Evolutionary conservation across 495 filamentous ascomycete species (phyloP), one percentile per base, ranked within the genome.

Genomic region (Penicillium manginii): DNA sequence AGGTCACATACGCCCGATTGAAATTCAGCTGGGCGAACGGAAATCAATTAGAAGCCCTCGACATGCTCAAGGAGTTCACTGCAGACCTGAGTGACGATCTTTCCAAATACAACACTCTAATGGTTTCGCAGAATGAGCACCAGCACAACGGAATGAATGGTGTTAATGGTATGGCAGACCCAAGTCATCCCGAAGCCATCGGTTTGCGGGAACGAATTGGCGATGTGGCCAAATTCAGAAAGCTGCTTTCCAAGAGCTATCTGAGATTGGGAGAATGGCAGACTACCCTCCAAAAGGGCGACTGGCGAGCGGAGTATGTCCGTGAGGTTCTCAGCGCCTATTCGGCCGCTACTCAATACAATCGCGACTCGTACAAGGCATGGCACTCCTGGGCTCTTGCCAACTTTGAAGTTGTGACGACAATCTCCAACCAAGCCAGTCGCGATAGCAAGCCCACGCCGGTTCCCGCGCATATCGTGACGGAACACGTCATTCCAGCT

Each of bases 301-400:
- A 96, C 65, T 96, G 92, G 93, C 82, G 87, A 42, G 81, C 90
- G 47, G 86, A 89, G 14, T 86, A 91, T 66, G 77, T 82, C 31
- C 76, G 75, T 17, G 78, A 80, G 22, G 90, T 98, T 46, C 81
- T 99, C 19, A 79, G 83, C 35, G 91, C 94, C 8, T 99, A 97
- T 73, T 84, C 86, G 17, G 89, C 91, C 49, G 94, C 94, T 8
- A 98, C 94, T 0, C 85, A 89, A 22, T 96, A 96, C 74, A 91
- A 98, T 61, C 86, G 88, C 46, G 86, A 88, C 54, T 99, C 93
- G 81, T 98, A 99, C 75, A 99, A 98, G 73, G 94, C 94, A 18
- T 99, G 94, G 94, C 94, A 99, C 71, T 87, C 94, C 3, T 99
- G 96, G 94, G 94, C 94, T n/a, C 77, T 98, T 42, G 94, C 96